Evolutionary conservation across 257 asterid species (phyloP).

Genomic region (Pogostemon cablin): DNA sequence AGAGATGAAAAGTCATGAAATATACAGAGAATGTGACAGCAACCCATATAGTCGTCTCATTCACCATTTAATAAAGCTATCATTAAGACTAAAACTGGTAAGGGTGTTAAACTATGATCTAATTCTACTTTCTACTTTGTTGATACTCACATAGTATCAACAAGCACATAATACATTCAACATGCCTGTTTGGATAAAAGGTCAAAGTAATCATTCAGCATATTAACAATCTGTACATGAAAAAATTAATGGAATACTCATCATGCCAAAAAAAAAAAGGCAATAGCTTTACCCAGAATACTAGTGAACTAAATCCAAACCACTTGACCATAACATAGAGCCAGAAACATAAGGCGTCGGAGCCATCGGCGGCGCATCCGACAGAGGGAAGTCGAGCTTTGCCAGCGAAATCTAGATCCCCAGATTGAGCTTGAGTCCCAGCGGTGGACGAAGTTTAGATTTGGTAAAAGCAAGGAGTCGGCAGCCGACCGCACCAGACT

Average conservation of each 20-base stretch:
- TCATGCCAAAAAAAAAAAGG: background rate
- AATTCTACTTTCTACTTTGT: background rate
- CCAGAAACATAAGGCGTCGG: background rate
- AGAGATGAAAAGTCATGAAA: background rate
- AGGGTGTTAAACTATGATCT: background rate
- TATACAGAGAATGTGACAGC: background rate
- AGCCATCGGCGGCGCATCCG: no score
- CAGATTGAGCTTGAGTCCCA: no score
- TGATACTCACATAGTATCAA: background rate
- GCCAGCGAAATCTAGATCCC: background rate
- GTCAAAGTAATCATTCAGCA: slow-evolving; percentile 14
- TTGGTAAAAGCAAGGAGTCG: no score
- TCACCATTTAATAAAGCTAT: slow-evolving; percentile 19
- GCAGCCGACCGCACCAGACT: no score
- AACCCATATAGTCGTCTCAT: background rate
- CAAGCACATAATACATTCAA: background rate
- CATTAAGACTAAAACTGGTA: background rate
- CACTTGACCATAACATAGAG: slow-evolving; percentile 9
- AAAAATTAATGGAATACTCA: slow-evolving; percentile 5
- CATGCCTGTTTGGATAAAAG: background rate
- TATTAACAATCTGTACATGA: background rate
- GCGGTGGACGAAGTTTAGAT: no score
- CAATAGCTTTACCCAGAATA: background rate
- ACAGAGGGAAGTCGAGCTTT: no score
- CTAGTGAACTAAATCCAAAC: background rate